phyloP scores from a whole-genome alignment of 78 protist genomes.

The Dictyostelium firmibasis region DNA sequence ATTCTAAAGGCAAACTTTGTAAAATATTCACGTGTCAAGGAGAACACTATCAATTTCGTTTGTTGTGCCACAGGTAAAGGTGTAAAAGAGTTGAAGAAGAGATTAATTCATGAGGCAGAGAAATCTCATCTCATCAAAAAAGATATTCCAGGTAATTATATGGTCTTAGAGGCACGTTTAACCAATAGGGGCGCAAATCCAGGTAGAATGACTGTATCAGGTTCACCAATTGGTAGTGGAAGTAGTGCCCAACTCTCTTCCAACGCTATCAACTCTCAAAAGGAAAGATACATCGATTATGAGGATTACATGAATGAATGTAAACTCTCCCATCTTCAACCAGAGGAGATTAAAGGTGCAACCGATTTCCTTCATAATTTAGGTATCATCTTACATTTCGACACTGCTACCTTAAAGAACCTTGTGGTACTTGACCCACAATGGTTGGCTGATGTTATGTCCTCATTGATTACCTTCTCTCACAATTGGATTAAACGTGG shows the following conservation, averaged over 20 bases:
- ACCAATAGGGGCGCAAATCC: constrained; percentile 69
- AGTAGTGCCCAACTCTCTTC: background rate
- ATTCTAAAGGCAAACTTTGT: constrained; percentile 32
- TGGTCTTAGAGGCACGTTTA: constrained; percentile 58
- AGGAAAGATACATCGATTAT: constrained; percentile 52
- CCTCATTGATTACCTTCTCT: constrained; percentile 55
- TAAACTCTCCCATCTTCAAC: constrained; percentile 7
- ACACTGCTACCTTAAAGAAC: constrained; percentile 65
- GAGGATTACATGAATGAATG: constrained; percentile 29
- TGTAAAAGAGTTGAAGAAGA: constrained; percentile 59
- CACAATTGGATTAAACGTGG: constrained; percentile 73
- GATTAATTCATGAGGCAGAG: constrained; percentile 37
- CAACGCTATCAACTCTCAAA: background rate
- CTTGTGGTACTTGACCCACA: constrained; percentile 77
- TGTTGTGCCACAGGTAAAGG: constrained; percentile 67
- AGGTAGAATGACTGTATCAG: constrained; percentile 5
- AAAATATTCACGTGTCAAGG: constrained; percentile 53
- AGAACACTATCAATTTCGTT: constrained; percentile 34
- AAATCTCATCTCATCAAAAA: constrained; percentile 55
- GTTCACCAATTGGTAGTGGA: background rate
- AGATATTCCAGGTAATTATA: constrained; percentile 65
- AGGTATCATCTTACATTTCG: constrained; percentile 64
- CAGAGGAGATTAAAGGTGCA: constrained; percentile 27
- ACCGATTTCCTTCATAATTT: constrained; percentile 64
- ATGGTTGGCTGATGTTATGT: constrained; percentile 81